phyloP scores from a whole-genome alignment of 2,329 filamentous ascomycete genomes.

The Fusarium newnesense region DNA sequence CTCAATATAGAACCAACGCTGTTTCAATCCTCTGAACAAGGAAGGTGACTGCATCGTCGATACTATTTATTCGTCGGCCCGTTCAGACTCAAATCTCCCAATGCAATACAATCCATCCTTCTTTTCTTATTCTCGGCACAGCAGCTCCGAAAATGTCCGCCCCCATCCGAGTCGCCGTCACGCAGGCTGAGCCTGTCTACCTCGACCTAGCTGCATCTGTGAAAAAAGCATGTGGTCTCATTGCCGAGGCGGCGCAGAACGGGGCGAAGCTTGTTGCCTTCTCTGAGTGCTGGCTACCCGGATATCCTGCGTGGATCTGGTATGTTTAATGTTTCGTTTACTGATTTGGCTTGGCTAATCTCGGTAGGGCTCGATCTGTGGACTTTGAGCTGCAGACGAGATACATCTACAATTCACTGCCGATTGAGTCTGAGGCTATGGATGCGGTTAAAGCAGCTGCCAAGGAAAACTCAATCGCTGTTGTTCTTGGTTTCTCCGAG shows the following conservation, averaged over 20 bases:
- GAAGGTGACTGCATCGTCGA: background rate
- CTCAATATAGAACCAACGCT: background rate
- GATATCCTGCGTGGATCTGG: conserved; percentile 60
- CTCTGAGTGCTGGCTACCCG: conserved; percentile 64
- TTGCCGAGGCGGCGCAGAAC: conserved; percentile 47
- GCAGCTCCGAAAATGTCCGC: conserved; percentile 6
- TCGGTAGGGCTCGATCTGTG: conserved; percentile 34
- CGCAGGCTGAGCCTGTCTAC: conserved; percentile 43
- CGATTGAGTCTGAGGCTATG: conserved; percentile 55
- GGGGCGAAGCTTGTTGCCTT: conserved; percentile 66
- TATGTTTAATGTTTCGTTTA: conserved; percentile 10
- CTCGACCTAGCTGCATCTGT: conserved; percentile 38
- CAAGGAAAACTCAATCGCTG: conserved; percentile 51
- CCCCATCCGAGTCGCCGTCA: conserved; percentile 38
- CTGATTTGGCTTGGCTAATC: background rate
- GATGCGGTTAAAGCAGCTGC: conserved; percentile 48
- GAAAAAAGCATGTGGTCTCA: conserved; percentile 40
- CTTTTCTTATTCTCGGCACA: background rate
- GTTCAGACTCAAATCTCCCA: background rate
- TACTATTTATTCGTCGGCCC: background rate
- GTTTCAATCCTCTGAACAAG: background rate
- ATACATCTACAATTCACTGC: conserved; percentile 56
- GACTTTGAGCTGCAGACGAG: conserved; percentile 39
- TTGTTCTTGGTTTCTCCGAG: conserved; percentile 58
- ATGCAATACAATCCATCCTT: background rate